Conservation (phyloP, 2,329 filamentous ascomycete species). For the Penicillium polonicum region DNA sequence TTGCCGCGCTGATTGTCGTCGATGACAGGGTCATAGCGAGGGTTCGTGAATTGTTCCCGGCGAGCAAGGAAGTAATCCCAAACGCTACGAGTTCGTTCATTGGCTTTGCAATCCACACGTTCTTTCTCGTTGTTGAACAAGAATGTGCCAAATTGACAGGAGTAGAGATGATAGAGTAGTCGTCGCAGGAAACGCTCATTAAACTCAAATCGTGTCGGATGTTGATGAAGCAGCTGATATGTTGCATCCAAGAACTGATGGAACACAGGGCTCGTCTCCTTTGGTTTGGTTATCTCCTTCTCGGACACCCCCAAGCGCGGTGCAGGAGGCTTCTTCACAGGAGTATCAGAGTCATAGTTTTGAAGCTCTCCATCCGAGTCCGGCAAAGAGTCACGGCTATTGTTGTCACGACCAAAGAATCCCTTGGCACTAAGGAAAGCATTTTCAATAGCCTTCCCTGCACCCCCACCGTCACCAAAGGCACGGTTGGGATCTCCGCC, state of each 20-base stretch:
- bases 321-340: conserved; percentile 37
- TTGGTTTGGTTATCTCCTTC: conserved; percentile 70
- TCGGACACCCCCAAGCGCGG: conserved; percentile 47
- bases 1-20: conserved; percentile 78
- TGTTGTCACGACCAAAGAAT: conserved; percentile 80
- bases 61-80: conserved; percentile 94
- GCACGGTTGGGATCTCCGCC: conserved; percentile 51
- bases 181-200: conserved; percentile 90
- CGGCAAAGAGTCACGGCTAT: conserved; percentile 61
- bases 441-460: conserved; percentile 77
- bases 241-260: conserved; percentile 96
- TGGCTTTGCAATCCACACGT: conserved; percentile 66
- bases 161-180: conserved; percentile 88
- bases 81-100: conserved; percentile 76
- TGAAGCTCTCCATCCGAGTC: conserved; percentile 61
- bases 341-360: conserved; percentile 49
- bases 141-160: conserved; percentile 96
- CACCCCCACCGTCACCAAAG: conserved; percentile 44
- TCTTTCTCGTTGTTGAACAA: conserved; percentile 94
- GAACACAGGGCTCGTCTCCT: conserved; percentile 92
- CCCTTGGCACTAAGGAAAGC: conserved; percentile 80
- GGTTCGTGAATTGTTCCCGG: conserved; percentile 77
- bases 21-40: conserved; percentile 69
- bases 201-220: conserved; percentile 89
- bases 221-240: conserved; percentile 83